Base-by-base conservation (phyloP, 2,329 filamentous ascomycete species). In the Colletotrichum siamense region DNA sequence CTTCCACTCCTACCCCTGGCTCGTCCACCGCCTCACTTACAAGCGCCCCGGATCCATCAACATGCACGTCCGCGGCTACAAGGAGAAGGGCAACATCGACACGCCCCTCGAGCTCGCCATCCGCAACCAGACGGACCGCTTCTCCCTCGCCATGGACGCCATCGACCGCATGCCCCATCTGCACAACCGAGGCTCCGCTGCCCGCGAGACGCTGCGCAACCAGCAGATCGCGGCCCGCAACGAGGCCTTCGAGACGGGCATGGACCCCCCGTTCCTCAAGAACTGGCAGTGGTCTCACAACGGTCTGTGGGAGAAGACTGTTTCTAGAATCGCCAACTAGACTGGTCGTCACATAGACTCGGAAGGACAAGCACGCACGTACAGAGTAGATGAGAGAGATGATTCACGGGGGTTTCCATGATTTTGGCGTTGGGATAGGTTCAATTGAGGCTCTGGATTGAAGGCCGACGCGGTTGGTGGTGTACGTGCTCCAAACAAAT, bases 81-180 rank as follows among this genome's bases (percentile, higher is more conserved):
- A 91, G 81, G 94, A 96, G 87, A 96, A 96, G 89, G 94, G 94
- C 63, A 96, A 96, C 83, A 96, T 96, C 79, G 94, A 96, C 82
- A 96, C 94, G 0, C 94, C 94, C 2, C 91, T 96, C 24, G 94
- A 95, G 85, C 87, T 96, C 78, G 94, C 94, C 32, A 95, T 96
- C 82, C 89, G 94, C 76, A 96, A 96, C 85, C 89, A 93, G 80
- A 94, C 94, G 1, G 94, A 96, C 85, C 90, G 94, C 32, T 96
- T 94, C 86, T 94, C 92, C 79, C 85, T 96, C 49, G 94, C 94
- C 12, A 95, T 96, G 77, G 92, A 94, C 80, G 94, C 94, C 16
- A 94, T 96, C 75, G 94, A 96, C 80, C 89, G 91, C 77, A 90
- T 95, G 80, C 87, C 88, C 9, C 84, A 85, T 2, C 85, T 96